Base-by-base conservation (phyloP, 352 stramenopile species). In the Stramenopiles sp. region DNA sequence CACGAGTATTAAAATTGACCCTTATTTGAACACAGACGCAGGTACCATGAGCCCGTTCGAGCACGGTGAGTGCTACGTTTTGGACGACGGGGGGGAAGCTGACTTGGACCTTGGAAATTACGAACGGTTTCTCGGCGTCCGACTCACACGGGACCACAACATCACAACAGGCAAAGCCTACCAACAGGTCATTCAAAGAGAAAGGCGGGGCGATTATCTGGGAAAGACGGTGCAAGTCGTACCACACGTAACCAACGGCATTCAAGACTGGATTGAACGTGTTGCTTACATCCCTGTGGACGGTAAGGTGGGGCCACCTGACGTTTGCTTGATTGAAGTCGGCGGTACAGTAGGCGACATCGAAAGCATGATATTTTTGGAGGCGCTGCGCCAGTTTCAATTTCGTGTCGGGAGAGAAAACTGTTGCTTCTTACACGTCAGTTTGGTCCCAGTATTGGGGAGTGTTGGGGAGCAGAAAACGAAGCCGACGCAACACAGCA, bases 281-380 rank as follows among this genome's bases (percentile, higher is more conserved):
- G 94, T 99, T 32, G 94, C 95, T 1, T 87, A 98, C 76, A 85
- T 97, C 37, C 86, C 89, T 33, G 93, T 98, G 3, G 89, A 97
- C 71, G 89, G 88, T 30, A 81, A 77, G 4, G 80, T 87, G 71
- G 80, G 82, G 30, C 82, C 77, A 53, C 85, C 95, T 0, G 96
- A 99, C 79, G 86, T 99, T 34, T 99, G 95, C 80, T 87, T 99
- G 35, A 96, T 99, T 76, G 96, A 99, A 85, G 91, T 98, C 1
- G 96, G 96, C 74, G 96, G 96, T 48, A 99, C 96, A 1, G 94
- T 99, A n/a, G 96, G 96, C 37, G 96, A 99, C 80, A 99, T 99
- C 83, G 96, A 99, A 86, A 96, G 86, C 48, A 96, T 96, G 82
- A 89, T 98, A 4, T 99, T 99, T 84, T 87, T 99, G 63, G 96